Conservation (phyloP, 202 grass and related monocot genomes). For the Panicum virgatum region DNA sequence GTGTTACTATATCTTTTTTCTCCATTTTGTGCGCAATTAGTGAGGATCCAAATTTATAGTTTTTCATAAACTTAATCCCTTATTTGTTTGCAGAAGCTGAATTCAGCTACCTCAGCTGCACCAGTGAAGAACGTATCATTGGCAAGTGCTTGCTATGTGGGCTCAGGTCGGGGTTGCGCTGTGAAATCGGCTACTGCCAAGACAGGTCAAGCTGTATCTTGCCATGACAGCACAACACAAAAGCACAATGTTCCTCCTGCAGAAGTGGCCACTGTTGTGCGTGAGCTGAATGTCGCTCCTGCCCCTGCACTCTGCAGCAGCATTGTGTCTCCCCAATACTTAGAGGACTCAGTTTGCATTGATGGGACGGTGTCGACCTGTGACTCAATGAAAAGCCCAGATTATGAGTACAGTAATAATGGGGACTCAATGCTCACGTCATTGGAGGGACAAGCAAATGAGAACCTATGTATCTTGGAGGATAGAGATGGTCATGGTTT, state of each 20-base stretch:
- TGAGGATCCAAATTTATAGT: background rate
- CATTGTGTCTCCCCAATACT: conserved; percentile 57
- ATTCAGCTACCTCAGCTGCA: conserved; percentile 41
- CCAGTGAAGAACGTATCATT: conserved; percentile 54
- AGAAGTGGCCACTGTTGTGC: conserved; percentile 5
- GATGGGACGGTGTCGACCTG: conserved; percentile 82
- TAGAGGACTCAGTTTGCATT: conserved; percentile 57
- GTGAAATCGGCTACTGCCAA: conserved; percentile 37
- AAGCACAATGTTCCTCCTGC: conserved; percentile 31
- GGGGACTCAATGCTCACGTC: conserved; percentile 61
- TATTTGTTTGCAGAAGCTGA: conserved; percentile 52
- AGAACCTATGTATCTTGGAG: conserved; percentile 70
- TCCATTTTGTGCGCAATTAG: background rate
- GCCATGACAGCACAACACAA: background rate
- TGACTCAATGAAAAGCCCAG: conserved; percentile 91
- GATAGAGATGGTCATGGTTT: conserved; percentile 51
- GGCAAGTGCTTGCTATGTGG: conserved; percentile 30
- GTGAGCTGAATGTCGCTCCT: conserved; percentile 28
- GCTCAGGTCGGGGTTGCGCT: conserved; percentile 22
- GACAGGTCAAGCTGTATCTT: conserved; percentile 25
- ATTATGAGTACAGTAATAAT: conserved; percentile 87
- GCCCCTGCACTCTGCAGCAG: conserved; percentile 50
- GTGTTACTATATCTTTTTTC: background rate
- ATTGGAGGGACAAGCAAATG: conserved; percentile 67
- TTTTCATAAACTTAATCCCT: background rate